Base-by-base conservation (phyloP, 495 filamentous ascomycete genomes). In the Podospora fimiseda region DNA sequence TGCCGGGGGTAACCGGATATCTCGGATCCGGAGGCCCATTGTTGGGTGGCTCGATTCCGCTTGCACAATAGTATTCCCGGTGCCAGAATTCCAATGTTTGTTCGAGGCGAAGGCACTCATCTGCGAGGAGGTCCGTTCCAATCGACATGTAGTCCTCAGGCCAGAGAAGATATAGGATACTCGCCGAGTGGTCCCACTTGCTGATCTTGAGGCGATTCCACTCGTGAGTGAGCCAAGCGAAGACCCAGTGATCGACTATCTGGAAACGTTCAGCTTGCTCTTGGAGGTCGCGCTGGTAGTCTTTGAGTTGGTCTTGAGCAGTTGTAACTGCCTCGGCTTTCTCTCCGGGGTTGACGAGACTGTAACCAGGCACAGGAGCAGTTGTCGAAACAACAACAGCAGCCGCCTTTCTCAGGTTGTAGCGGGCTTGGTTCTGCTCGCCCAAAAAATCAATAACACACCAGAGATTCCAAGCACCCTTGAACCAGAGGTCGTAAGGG, bases 401-500 rank as follows among this genome's bases (percentile, higher is more conserved):
- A 37, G 8, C 33, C 33, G n/a, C n/a, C 8, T 37, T 30, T 23
- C 14, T 44, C 47, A 13, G 27, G 27, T 33, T 33, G n/a, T n/a
- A n/a, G n/a, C n/a, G n/a, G n/a, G n/a, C 27, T 33, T 62, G 24
- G 33, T 73, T 73, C 60, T 73, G 58, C 13, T 61, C 58, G 36
- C 47, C 39, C 15, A 74, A 36, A 2, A 53, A 56, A 9, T 60
- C 38, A 16, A 76, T 50, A 6, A 75, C 67, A 2, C 53, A 53
- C 55, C 51, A 69, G 24, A 82, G 66, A 50, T 82, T 82, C 18
- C 53, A 52, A 0, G 69, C 62, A 4, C 75, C 72, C 14, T 72
- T 51, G 22, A 64, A 13, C 46, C 71, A 75, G 21, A 81, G 72
- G 47, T 83, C 80, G 39, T 65, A 51, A 2, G 63, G 58, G 55